Evolutionary conservation across 1,284 basidiomycete species (phyloP).

Genomic region (Pseudozyma pruni): DNA sequence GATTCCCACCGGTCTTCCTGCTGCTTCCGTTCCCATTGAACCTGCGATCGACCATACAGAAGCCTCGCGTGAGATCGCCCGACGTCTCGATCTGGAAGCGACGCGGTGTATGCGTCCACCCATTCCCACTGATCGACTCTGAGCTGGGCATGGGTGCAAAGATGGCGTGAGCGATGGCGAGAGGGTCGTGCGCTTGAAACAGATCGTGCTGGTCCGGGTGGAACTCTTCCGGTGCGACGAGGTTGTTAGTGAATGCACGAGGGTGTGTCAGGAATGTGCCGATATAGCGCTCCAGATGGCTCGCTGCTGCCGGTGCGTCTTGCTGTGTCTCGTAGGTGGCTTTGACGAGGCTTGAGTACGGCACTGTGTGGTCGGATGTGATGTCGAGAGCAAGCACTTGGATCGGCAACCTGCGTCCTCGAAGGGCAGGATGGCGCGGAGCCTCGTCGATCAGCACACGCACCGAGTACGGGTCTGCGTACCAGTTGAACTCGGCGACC

Average conservation of each 20-base stretch:
- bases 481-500: slow-evolving; percentile 82
- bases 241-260: slow-evolving; percentile 59
- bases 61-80: slow-evolving; percentile 59
- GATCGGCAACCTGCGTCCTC: slow-evolving; percentile 42
- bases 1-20: slow-evolving; percentile 37
- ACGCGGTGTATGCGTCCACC: slow-evolving; percentile 39
- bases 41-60: slow-evolving; percentile 59
- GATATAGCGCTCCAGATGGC: slow-evolving; percentile 44
- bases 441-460: slow-evolving; percentile 56
- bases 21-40: slow-evolving; percentile 39
- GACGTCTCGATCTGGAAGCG: slow-evolving; percentile 59
- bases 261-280: slow-evolving; percentile 60
- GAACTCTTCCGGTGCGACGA: slow-evolving; percentile 52
- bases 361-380: slow-evolving; percentile 57
- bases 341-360: slow-evolving; percentile 53
- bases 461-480: slow-evolving; percentile 89
- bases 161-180: slow-evolving; percentile 63
- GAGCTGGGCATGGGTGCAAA: slow-evolving; percentile 30
- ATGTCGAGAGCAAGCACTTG: slow-evolving; percentile 62
- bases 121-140: slow-evolving; percentile 8
- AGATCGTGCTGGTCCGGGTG: slow-evolving; percentile 55
- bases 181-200: slow-evolving; percentile 63
- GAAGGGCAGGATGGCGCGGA: slow-evolving; percentile 25
- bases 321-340: slow-evolving; percentile 29
- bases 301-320: slow-evolving; percentile 13